Evolutionary conservation across 176 grass and related monocot genomes (phyloP).

Genomic region (Oryza rufipogon): DNA sequence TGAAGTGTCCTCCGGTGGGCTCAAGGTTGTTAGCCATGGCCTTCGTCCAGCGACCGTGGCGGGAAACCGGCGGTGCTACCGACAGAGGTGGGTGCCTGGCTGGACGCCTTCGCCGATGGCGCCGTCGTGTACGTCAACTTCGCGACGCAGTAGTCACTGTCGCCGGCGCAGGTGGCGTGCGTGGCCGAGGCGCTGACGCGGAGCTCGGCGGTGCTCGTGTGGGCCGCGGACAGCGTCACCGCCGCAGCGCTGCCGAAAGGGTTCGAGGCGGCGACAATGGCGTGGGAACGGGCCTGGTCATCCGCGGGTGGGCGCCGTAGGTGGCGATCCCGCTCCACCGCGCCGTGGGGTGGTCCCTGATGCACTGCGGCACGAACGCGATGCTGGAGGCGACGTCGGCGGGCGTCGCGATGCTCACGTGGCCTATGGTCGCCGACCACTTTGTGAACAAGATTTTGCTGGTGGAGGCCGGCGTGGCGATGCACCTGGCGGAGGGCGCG

Average conservation of each 20-base stretch:
- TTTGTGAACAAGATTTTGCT: too few relatives aligned
- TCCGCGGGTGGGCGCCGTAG: constrained; percentile 59
- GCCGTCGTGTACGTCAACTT: constrained; percentile 59
- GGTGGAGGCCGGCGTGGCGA: too few relatives aligned
- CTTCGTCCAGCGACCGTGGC: too few relatives aligned
- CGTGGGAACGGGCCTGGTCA: background rate
- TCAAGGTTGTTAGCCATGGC: too few relatives aligned
- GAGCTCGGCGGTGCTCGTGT: too few relatives aligned
- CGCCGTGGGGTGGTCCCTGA: constrained; percentile 56
- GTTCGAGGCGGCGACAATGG: background rate
- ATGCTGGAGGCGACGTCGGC: constrained; percentile 33
- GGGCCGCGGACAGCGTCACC: too few relatives aligned
- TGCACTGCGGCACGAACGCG: constrained; percentile 65
- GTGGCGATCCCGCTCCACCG: constrained; percentile 54
- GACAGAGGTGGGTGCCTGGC: constrained; percentile 37
- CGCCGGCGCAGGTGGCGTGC: constrained; percentile 27
- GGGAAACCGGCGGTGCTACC: too few relatives aligned
- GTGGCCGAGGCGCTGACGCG: background rate
- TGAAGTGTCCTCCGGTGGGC: too few relatives aligned
- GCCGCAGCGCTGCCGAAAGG: too few relatives aligned
- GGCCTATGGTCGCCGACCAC: too few relatives aligned
- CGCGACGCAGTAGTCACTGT: constrained; percentile 44
- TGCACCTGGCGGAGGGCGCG: too few relatives aligned
- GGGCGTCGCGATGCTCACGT: too few relatives aligned
- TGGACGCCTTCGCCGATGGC: constrained; percentile 51